Percentiles rank a stretch among this genome's conserved stretches.
Evolutionary conservation across 371 early-diverging fungal species (phyloP).

Genomic region (Lichtheimia ornata): DNA sequence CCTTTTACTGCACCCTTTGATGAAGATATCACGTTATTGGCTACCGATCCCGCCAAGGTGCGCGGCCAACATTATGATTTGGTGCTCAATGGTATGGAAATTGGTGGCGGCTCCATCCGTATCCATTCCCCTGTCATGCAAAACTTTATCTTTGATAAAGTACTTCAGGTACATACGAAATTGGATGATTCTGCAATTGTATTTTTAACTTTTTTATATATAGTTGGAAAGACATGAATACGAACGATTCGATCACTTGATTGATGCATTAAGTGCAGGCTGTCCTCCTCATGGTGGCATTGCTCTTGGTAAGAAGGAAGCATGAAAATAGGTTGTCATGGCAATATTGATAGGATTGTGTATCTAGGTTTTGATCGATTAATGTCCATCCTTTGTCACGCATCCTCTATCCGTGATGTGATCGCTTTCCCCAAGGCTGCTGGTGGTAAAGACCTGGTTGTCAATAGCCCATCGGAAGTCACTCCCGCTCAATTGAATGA

Average conservation of each 20-base stretch:
- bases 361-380: slow-evolving; percentile 77
- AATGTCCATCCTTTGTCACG: slow-evolving; percentile 75
- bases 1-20: slow-evolving; percentile 89
- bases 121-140: slow-evolving; percentile 84
- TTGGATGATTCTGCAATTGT: neutral
- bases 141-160: slow-evolving; percentile 68
- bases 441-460: slow-evolving; percentile 81
- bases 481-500: slow-evolving; percentile 65
- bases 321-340: neutral
- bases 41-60: slow-evolving; percentile 64
- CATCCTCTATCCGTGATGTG: slow-evolving; percentile 83
- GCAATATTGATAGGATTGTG: neutral
- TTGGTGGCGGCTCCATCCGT: slow-evolving; percentile 92
- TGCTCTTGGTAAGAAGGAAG: slow-evolving; percentile 63
- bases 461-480: slow-evolving; percentile 74
- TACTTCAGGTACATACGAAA: slow-evolving; percentile 54
- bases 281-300: slow-evolving; percentile 94
- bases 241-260: slow-evolving; percentile 76
- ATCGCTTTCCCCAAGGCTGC: slow-evolving; percentile 93
- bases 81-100: slow-evolving; percentile 89
- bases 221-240: slow-evolving; percentile 50
- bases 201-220: neutral
- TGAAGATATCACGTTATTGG: slow-evolving; percentile 66
- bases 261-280: slow-evolving; percentile 80
- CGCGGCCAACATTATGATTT: slow-evolving; percentile 90